A percentile compares a stretch with the other conserved stretches of the same genome.
These are phyloP conservation scores for Acanthamoeba sp. DNA, from an alignment of 208 protist species.

Conservation along the genomic window DNA sequence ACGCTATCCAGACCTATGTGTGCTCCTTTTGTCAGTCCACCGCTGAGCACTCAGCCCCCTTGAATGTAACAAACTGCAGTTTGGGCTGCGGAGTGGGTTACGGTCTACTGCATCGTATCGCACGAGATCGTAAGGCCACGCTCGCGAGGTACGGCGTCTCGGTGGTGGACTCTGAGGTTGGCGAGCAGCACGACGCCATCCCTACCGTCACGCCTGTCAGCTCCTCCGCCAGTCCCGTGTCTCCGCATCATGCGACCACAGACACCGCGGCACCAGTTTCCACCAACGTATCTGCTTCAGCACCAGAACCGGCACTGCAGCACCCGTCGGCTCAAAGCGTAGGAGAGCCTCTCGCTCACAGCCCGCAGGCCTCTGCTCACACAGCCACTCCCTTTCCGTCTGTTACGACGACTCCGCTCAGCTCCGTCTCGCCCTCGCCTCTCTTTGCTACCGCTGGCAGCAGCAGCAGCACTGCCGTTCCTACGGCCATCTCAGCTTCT, in stretches of 20 bases:
- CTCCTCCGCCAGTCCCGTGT: too few relatives aligned
- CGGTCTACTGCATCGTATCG: slow-evolving; percentile 3
- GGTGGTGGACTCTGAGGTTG: neutral
- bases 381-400: too few relatives aligned
- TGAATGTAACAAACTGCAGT: neutral
- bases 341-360: neutral
- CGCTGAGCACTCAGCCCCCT: neutral
- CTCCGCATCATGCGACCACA: neutral
- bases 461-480: too few relatives aligned
- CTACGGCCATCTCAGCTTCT: too few relatives aligned
- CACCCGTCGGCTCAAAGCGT: neutral
- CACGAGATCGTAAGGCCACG: neutral
- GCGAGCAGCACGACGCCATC: neutral
- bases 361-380: neutral
- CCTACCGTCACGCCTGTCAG: neutral
- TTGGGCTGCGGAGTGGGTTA: slow-evolving; percentile 35
- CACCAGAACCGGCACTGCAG: neutral
- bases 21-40: neutral
- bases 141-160: neutral
- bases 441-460: too few relatives aligned
- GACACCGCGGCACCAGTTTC: neutral
- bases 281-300: neutral
- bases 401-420: too few relatives aligned
- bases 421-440: too few relatives aligned
- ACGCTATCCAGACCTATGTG: neutral